Conservation (phyloP, 163 green algal genomes). For the Prototheca wickerhamii region DNA sequence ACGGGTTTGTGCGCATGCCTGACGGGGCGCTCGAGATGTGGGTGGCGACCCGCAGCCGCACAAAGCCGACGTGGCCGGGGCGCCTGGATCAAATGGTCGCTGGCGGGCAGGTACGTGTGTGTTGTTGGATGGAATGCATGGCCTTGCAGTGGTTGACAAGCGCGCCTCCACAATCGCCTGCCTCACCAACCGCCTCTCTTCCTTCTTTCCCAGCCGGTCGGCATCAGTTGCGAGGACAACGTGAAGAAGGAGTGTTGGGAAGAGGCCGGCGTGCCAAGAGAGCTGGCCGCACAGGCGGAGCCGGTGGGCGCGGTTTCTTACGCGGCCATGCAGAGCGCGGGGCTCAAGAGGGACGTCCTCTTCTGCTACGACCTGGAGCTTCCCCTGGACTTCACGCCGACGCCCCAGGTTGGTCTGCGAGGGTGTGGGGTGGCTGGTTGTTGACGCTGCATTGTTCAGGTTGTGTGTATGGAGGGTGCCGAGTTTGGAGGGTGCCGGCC, state of each 20-base stretch:
- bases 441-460: too few species aligned
- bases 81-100: constrained; percentile 93
- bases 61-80: constrained; percentile 85
- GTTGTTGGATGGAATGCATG: background rate
- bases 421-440: background rate
- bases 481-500: too few species aligned
- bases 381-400: constrained; percentile 67
- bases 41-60: constrained; percentile 64
- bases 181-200: background rate
- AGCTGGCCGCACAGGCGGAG: constrained; percentile 44
- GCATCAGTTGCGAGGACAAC: constrained; percentile 63
- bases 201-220: constrained; percentile 45
- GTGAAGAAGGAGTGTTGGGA: constrained; percentile 91
- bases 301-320: constrained; percentile 69
- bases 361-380: constrained; percentile 94
- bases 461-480: too few species aligned
- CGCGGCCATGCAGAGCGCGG: constrained; percentile 34
- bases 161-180: background rate
- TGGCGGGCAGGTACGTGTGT: constrained; percentile 62
- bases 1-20: constrained; percentile 50
- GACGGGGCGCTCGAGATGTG: constrained; percentile 62
- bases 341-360: constrained; percentile 81
- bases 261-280: constrained; percentile 75
- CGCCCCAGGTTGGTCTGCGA: constrained; percentile 19
- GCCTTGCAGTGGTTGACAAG: background rate